Evolutionary conservation across 2,329 filamentous ascomycete genomes (phyloP).

Genomic region (Cladosporium sp.): DNA sequence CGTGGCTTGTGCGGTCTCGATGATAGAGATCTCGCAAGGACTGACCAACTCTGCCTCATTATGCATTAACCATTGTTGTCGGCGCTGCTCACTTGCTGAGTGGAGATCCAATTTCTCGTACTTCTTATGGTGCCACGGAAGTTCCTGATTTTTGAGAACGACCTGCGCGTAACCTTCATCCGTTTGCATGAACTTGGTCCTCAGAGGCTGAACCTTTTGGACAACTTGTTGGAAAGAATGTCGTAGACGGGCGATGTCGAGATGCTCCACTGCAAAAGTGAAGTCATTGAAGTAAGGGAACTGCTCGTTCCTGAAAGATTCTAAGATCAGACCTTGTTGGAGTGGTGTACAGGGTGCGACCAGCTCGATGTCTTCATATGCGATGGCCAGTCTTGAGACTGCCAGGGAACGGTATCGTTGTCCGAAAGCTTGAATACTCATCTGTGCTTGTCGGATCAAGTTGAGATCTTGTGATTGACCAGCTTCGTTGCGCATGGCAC

Average conservation of each 20-base stretch:
- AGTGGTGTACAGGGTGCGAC: constrained; percentile 81
- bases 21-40: constrained; percentile 55
- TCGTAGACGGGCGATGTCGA: constrained; percentile 53
- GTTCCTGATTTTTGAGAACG: constrained; percentile 50
- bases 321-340: constrained; percentile 82
- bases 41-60: constrained; percentile 53
- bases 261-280: constrained; percentile 53
- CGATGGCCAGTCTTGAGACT: constrained; percentile 54
- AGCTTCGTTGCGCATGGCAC: constrained; percentile 30
- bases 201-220: constrained; percentile 61
- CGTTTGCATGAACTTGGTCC: constrained; percentile 72
- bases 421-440: constrained; percentile 60
- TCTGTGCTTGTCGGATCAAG: constrained; percentile 51
- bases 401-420: constrained; percentile 60
- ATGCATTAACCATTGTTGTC: constrained; percentile 54
- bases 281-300: constrained; percentile 79
- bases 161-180: constrained; percentile 76
- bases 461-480: constrained; percentile 25
- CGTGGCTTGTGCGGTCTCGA: constrained; percentile 36
- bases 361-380: constrained; percentile 61
- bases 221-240: constrained; percentile 60
- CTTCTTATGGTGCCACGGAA: constrained; percentile 4
- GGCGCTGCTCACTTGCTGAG: constrained; percentile 42
- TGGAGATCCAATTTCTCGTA: not conserved
- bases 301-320: constrained; percentile 58